These are phyloP conservation scores for Dicorynia guianensis DNA, from an alignment of 306 rosid species.

Conservation along the genomic window DNA sequence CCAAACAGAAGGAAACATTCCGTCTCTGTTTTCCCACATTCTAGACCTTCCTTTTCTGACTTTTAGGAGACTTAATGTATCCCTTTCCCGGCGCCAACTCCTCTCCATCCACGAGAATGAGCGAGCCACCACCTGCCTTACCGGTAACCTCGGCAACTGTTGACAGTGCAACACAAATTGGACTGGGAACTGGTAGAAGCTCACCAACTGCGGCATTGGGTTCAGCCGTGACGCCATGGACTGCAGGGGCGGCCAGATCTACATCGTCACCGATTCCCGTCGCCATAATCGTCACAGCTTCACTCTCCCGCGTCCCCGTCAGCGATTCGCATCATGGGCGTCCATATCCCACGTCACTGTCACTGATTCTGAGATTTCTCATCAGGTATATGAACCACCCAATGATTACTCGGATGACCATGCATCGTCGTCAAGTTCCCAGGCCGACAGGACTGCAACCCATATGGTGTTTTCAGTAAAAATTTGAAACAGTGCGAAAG, in stretches of 20 bases:
- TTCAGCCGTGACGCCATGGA: conserved; percentile 84
- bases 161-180: conserved; percentile 83
- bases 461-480: conserved; percentile 31
- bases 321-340: too few species aligned
- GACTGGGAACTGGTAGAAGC: conserved; percentile 68
- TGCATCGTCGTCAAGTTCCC: conserved; percentile 48
- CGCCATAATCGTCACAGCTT: too few species aligned
- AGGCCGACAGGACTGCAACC: conserved; percentile 27
- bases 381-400: too few species aligned
- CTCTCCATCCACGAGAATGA: conserved; percentile 46
- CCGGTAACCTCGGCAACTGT: conserved; percentile 96
- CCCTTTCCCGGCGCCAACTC: conserved; percentile 58
- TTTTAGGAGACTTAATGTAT: conserved; percentile 77
- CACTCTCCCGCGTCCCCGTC: too few species aligned
- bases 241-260: conserved; percentile 94
- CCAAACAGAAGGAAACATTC: conserved; percentile 36
- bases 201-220: conserved; percentile 92
- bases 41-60: background rate
- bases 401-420: conserved; percentile 33
- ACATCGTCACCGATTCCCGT: conserved; percentile 83
- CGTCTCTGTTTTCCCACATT: background rate
- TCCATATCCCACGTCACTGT: too few species aligned
- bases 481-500: conserved; percentile 25
- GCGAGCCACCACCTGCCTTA: conserved; percentile 52
- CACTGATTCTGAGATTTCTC: too few species aligned